A percentile compares a stretch with the other conserved stretches of the same genome.
phyloP scores from a whole-genome alignment of 345 rosid species.

The Citrus mangshanensis region DNA sequence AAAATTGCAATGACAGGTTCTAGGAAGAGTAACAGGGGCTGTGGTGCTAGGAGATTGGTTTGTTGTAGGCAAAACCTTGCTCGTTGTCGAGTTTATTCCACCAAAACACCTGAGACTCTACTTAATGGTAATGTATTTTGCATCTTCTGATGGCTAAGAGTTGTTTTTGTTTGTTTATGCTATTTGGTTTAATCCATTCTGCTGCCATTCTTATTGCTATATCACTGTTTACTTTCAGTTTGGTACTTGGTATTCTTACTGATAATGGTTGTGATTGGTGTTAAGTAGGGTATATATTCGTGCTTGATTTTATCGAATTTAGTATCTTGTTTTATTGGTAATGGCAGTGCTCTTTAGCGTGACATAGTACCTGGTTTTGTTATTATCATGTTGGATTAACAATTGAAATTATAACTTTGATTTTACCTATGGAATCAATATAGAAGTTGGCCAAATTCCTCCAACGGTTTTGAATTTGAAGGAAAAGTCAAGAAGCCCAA shows the following conservation, averaged over 20 bases:
- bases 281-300: not conserved
- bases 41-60: slow-evolving; percentile 42
- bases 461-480: slow-evolving; percentile 46
- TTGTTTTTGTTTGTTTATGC: not conserved
- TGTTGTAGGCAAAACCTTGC: slow-evolving; percentile 42
- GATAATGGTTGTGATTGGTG: not conserved
- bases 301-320: not conserved
- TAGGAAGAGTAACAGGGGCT: slow-evolving; percentile 25
- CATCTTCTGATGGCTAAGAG: not conserved
- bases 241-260: not conserved
- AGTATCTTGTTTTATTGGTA: not conserved
- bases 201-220: not conserved
- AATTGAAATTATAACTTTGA: not conserved
- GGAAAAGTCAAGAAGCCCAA: slow-evolving; percentile 43
- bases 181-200: not conserved
- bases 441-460: slow-evolving; percentile 51
- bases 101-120: slow-evolving; percentile 53
- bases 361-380: not conserved
- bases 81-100: slow-evolving; percentile 51
- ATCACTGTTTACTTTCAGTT: not conserved
- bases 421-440: slow-evolving; percentile 19
- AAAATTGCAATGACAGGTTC: slow-evolving; percentile 32
- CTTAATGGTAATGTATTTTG: slow-evolving; percentile 44
- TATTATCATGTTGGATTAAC: not conserved
- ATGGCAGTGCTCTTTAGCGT: not conserved